These are phyloP conservation scores for Parathielavia hyrcaniae DNA, from an alignment of 495 filamentous ascomycete genomes.

Conservation along the genomic window DNA sequence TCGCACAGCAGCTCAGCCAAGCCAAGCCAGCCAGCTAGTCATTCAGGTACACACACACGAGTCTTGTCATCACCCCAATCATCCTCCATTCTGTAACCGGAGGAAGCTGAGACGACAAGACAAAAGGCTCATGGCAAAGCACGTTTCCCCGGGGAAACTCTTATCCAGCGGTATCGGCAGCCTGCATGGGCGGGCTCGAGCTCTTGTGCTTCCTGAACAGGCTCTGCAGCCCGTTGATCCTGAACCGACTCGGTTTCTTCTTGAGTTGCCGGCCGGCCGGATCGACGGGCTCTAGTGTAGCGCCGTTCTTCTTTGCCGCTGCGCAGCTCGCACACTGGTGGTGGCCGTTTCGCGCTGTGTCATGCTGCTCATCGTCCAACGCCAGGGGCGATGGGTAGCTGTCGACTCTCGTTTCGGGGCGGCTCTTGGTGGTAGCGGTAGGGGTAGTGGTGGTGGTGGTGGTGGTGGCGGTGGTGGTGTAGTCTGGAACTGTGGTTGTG, in stretches of 20 bases:
- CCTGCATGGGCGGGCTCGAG: conserved; percentile 35
- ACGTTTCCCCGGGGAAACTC: neutral
- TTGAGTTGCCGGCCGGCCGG: conserved; percentile 32
- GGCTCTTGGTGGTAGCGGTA: conserved; percentile 16
- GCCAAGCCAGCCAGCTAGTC: too few species aligned
- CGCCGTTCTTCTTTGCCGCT: conserved; percentile 26
- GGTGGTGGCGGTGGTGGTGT: conserved; percentile 10
- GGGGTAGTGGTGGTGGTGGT: conserved; percentile 16
- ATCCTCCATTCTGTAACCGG: neutral
- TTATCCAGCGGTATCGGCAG: conserved; percentile 28
- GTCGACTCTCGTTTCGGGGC: conserved; percentile 18
- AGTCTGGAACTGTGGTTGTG: conserved; percentile 24
- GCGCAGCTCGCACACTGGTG: neutral
- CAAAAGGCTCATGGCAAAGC: neutral
- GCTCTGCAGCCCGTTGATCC: conserved; percentile 39
- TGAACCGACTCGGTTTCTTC: conserved; percentile 46
- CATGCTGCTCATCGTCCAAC: conserved; percentile 19
- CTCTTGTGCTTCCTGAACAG: conserved; percentile 43
- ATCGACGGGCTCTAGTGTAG: conserved; percentile 24
- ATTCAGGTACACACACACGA: too few species aligned
- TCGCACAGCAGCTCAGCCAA: too few species aligned
- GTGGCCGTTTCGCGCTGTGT: conserved; percentile 13
- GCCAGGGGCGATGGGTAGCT: conserved; percentile 2
- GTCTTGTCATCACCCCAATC: too few species aligned
- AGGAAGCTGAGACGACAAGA: neutral